Percentiles rank a stretch among this genome's conserved stretches.
Evolutionary conservation across 192 early-diverging fungal species (phyloP).

Genomic region (Ambispora gerdemannii): DNA sequence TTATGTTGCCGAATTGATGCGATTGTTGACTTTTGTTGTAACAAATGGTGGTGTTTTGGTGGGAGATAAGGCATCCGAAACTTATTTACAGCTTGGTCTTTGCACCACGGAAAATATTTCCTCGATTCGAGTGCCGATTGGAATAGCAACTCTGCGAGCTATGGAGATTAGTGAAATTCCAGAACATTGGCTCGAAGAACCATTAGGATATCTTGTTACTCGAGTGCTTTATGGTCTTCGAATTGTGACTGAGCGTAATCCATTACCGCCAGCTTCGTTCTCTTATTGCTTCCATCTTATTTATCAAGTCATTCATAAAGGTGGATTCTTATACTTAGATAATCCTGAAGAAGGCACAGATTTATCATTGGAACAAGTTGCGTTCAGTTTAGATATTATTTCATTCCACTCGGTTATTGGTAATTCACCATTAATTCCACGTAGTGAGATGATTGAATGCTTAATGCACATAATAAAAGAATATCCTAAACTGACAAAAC

Average conservation of each 20-base stretch:
- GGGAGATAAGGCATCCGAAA: slow-evolving; percentile 55
- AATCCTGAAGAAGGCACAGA: slow-evolving; percentile 43
- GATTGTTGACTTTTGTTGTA: slow-evolving; percentile 50
- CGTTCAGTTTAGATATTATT: slow-evolving; percentile 62
- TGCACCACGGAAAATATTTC: slow-evolving; percentile 44
- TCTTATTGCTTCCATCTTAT: slow-evolving; percentile 65
- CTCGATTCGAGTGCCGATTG: slow-evolving; percentile 41
- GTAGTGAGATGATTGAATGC: slow-evolving; percentile 60
- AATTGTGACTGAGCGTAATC: slow-evolving; percentile 52
- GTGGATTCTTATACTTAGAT: slow-evolving; percentile 50
- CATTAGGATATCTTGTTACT: slow-evolving; percentile 47
- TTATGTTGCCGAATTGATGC: slow-evolving; percentile 57
- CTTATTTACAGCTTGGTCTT: slow-evolving; percentile 52
- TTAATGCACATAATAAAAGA: slow-evolving; percentile 61
- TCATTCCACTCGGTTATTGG: slow-evolving; percentile 57
- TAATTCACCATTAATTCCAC: slow-evolving; percentile 53
- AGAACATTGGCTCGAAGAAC: slow-evolving; percentile 47
- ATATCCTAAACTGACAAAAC: slow-evolving; percentile 55
- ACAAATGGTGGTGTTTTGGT: slow-evolving; percentile 54
- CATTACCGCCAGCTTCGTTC: slow-evolving; percentile 61
- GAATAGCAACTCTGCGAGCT: slow-evolving; percentile 49
- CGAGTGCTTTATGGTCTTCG: slow-evolving; percentile 69
- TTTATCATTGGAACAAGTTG: slow-evolving; percentile 61
- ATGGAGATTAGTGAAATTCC: slow-evolving; percentile 46
- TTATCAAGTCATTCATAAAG: slow-evolving; percentile 56